Evolutionary conservation across 805 yeast genomes (phyloP), one percentile per base, ranked within the genome.

Genomic region (Wickerhamomyces queroliae): DNA sequence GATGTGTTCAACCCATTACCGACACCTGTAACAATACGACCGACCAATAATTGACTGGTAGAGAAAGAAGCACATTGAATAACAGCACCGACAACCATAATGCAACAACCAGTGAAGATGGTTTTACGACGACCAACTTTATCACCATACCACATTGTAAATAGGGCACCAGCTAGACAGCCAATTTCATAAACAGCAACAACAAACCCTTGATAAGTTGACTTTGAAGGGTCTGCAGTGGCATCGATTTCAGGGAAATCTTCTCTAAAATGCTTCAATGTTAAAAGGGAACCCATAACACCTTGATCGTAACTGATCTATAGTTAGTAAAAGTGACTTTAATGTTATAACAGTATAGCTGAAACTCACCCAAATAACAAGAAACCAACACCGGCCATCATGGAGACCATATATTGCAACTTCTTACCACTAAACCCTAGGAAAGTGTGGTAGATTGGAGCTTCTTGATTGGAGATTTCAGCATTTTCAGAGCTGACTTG

Each of bases 21-120:
- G 31, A 66, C 46, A 48, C 81, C 81, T 37, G 75, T 48, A 31
- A 76, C 42, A 33, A 76, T 51, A 62, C 82, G 65, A 0, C 46
- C 28, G 18, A 28, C 23, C 7, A 46, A 31, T 44, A 48, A 46
- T 21, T 61, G 62, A 46, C 72, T 55, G 34, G 62, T 67, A 3
- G 66, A 50, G 12, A 18, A 30, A 6, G 56, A 40, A 29, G 43
- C 41, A 28, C 56, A 48, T 43, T 55, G 59, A 4, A 55, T 25
- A n/a, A 53, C 26, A 20, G 52, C 48, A 43, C 58, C 61, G 17
- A 48, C 39, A 22, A 52, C 24, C 26, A 47, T 38, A 5, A 54
- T 9, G 4, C 33, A 5, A 26, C 50, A 46, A 30, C 58, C 57
- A 12, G 45, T 12, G 9, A 39, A 16, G 5, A 52, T 39, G 19